These are phyloP conservation scores for Neostapfia colusana DNA, from an alignment of 176 grass and related monocot species.

Conservation along the genomic window DNA sequence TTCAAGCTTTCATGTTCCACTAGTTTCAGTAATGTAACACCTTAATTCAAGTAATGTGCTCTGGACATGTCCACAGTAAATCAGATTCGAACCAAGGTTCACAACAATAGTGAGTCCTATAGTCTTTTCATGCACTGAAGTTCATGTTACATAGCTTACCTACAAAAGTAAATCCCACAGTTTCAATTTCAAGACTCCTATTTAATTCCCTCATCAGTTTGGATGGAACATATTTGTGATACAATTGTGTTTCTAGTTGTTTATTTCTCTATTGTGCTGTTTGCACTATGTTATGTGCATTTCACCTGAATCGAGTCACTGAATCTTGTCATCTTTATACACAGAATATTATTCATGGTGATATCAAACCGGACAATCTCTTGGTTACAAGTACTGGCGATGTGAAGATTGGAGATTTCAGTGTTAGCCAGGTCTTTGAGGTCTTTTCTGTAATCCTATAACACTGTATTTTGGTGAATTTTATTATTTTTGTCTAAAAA, in stretches of 20 bases:
- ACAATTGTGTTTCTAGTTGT: background rate
- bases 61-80: background rate
- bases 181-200: background rate
- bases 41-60: background rate
- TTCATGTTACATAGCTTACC: too few species aligned
- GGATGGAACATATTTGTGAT: background rate
- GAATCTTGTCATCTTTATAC: slow-evolving; percentile 24
- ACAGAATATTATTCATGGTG: slow-evolving; percentile 89
- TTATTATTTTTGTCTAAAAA: background rate
- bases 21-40: background rate
- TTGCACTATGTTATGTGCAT: slow-evolving; percentile 22
- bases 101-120: too few species aligned
- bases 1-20: background rate
- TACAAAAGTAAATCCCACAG: background rate
- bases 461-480: slow-evolving; percentile 17
- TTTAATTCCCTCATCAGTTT: background rate
- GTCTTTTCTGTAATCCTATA: slow-evolving; percentile 37
- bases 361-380: slow-evolving; percentile 93
- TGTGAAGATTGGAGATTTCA: slow-evolving; percentile 94
- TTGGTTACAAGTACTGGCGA: slow-evolving; percentile 68
- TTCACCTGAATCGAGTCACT: background rate
- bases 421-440: slow-evolving; percentile 94
- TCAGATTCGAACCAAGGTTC: background rate
- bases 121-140: background rate
- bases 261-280: slow-evolving; percentile 1